These are phyloP conservation scores for Xylariaceae sp. DNA, from an alignment of 2,329 filamentous ascomycete species.

Conservation along the genomic window DNA sequence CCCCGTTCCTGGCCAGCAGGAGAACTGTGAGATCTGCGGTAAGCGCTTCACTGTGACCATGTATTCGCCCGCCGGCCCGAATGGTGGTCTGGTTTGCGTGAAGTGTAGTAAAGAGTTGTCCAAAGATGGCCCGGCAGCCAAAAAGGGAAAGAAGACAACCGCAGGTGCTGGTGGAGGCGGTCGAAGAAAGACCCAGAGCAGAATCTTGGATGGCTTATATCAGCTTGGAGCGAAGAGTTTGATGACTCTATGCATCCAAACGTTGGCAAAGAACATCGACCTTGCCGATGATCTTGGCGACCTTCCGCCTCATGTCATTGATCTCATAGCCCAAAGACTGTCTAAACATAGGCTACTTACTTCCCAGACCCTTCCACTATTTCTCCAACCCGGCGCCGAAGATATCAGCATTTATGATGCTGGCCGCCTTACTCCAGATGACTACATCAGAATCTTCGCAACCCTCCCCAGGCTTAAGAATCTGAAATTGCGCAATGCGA, in stretches of 20 bases:
- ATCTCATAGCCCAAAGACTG: slow-evolving; percentile 62
- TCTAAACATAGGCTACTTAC: slow-evolving; percentile 62
- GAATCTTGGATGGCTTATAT: slow-evolving; percentile 76
- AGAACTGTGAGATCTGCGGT: slow-evolving; percentile 81
- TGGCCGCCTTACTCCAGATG: slow-evolving; percentile 69
- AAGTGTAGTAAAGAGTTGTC: slow-evolving; percentile 77
- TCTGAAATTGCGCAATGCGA: slow-evolving; percentile 80
- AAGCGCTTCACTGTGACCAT: slow-evolving; percentile 93
- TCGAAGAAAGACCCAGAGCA: slow-evolving; percentile 79
- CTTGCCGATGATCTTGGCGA: slow-evolving; percentile 65
- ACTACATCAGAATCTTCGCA: slow-evolving; percentile 81
- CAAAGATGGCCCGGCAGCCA: slow-evolving; percentile 63
- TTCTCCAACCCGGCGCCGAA: slow-evolving; percentile 55
- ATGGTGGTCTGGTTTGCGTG: slow-evolving; percentile 83
- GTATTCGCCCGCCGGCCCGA: slow-evolving; percentile 79
- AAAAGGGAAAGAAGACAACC: slow-evolving; percentile 60
- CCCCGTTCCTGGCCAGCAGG: slow-evolving; percentile 80
- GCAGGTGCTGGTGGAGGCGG: slow-evolving; percentile 55
- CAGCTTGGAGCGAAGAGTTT: slow-evolving; percentile 69
- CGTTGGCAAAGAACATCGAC: slow-evolving; percentile 63
- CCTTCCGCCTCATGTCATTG: slow-evolving; percentile 56
- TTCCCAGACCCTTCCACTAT: slow-evolving; percentile 57
- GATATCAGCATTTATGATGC: slow-evolving; percentile 60
- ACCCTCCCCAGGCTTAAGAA: slow-evolving; percentile 68
- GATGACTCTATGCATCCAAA: slow-evolving; percentile 65